Evolutionary conservation across 768 basidiomycete genomes (phyloP), one percentile per base, ranked within the genome.

Genomic region (Leccinum arenicola): DNA sequence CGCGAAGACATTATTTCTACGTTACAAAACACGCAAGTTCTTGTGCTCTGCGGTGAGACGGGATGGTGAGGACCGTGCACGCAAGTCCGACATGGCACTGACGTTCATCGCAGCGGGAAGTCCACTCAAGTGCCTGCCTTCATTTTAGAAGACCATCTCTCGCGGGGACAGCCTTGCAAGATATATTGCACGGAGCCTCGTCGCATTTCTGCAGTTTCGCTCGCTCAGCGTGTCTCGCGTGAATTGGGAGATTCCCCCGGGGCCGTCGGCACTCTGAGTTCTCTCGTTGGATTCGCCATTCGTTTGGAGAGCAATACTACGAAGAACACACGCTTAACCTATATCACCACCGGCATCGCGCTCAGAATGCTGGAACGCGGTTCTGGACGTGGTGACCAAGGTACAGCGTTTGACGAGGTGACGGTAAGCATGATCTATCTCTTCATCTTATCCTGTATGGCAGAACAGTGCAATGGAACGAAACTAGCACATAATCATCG

Each of bases 121-220:
- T 97, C 95, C 2, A 98, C 96, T 0, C 96, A 98, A 76, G 84
- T 98, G 4, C 96, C 96, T 4, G 82, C 89, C 1, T 98, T 95
- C 75, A 89, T 98, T 63, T 82, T 99, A 10, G 96, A 99, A 72
- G 87, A 95, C 67, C 85, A 89, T 55, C 82, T 98, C 21, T 83
- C 87, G 5, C 82, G 80, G 60, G 97, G 95, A 25, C 84, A 80
- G 65, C 81, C 82, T 55, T 96, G 93, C 79, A 96, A 89, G 72
- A 90, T 99, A 66, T 93, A 86, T 67, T 96, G 94, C 64, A 98
- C 96, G 5, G 95, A 98, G 68, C 96, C 96, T 6, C 84, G 96
- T 48, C 85, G 96, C 45, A 98, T 98, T 62, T 95, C 94, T 55
- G 95, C 96, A 2, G 91, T 98, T 52, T 98, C 96, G 0, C 82